Evolutionary conservation across 305 asterid species (phyloP), one percentile per base, ranked within the genome.

Genomic region (Fraxinus greggii): DNA sequence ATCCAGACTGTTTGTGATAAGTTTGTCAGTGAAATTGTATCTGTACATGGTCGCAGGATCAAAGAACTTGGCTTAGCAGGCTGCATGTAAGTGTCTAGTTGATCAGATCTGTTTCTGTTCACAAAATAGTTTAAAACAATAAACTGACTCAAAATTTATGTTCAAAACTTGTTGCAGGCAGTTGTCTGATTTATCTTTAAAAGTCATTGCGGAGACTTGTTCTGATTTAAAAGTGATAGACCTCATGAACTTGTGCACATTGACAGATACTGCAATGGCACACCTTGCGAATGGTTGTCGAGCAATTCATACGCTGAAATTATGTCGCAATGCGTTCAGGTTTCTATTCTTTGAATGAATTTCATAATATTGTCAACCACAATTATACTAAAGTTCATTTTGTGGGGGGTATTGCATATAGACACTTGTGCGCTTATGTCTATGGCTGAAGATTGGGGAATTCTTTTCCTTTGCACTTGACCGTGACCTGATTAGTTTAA

Each of bases 201-300:
- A 91, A 87, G 88, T 86, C 78, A 91, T 95, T 82, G 94, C 94
- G 26, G 83, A 82, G 80, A 75, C 76, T 70, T 95, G 98, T 80
- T 61, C 93, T 36, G 89, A 85, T 81, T 88, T 95, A 80, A 80
- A 84, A 76, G 89, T 94, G 33, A 75, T 95, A 76, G 97, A 95
- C 91, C 88, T 95, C 17, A 72, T 87, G 4, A 91, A 92, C 81
- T 81, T 95, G 89, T 19, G 73, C 86, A 92, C 88, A 79, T 87
- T 95, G 92, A 92, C 98, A 28, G 99, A 95, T 88, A 75, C 87
- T 81, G 92, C 98, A 79, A 38, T 95, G 23, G 97, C 90, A 40
- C 89, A 88, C 83, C 97, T 93, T 83, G 97, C 98, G 69, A 93
- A 91, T 90, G 97, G 99, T 81, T 93, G 98, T 82, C 88, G 75